Evolutionary conservation across 495 filamentous ascomycete species (phyloP), one percentile per base, ranked within the genome.

Genomic region (Letharia lupina): DNA sequence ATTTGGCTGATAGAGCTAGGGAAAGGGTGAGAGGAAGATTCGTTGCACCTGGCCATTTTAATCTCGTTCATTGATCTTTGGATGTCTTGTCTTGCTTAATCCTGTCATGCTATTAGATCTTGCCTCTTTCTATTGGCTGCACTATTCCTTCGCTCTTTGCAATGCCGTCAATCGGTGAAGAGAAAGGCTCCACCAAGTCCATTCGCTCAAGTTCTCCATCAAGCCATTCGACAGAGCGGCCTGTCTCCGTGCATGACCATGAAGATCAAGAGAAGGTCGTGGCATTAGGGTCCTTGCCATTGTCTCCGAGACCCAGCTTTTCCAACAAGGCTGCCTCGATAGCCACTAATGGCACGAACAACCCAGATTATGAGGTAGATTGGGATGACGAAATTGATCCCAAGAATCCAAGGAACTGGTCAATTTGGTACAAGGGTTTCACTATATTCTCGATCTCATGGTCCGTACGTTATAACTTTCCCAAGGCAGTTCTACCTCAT

Each of bases 341-440:
- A 62, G 78, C 76, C 13, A 90, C 86, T 15, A 80, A 80, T 59
- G 82, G 79, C 31, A 87, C 86, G 2, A 75, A 81, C 5, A 80
- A 86, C 67, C 85, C 88, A 3, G 82, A 83, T 37, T 93, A 84
- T 72, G 92, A 96, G 71, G 84, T 96, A 37, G 84, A 84, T 67
- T 93, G 89, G 75, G 83, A 85, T 28, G 79, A 79, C 0, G 80
- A 85, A 16, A 73, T 78, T 56, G 89, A 95, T 64, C 80, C 79
- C 4, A 80, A 82, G 20, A 90, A 94, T 72, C 91, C 92, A 23
- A 79, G 81, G 68, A 90, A 92, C 73, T 96, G 91, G 91, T 74
- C 84, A 0, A 62, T 89, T 28, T 80, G 74, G 75, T 90, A 91
- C 74, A 88, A 87, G 62, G 78, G 79, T 45, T 80, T 86, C 76